These are phyloP conservation scores for Candida ascalaphidarum DNA, from an alignment of 805 yeast genomes.

Conservation along the genomic window DNA sequence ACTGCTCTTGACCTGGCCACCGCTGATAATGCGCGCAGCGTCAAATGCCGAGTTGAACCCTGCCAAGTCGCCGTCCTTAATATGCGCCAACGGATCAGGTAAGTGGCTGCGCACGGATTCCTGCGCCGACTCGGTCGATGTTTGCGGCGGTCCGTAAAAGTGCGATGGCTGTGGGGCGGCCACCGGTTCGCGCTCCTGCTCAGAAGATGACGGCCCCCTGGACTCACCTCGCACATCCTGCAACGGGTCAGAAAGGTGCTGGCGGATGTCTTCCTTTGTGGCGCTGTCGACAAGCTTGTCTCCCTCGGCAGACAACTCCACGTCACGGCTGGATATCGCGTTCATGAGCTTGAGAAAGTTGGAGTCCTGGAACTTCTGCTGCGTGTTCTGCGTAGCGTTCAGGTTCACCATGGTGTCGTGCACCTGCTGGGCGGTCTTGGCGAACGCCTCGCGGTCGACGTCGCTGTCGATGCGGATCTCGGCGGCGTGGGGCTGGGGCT, in stretches of 20 bases:
- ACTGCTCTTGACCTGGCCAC: constrained; percentile 24
- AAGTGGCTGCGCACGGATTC: constrained; percentile 13
- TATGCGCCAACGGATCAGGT: constrained; percentile 38
- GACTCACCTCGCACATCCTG: constrained; percentile 2
- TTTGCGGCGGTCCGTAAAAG: background rate
- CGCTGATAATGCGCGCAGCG: constrained; percentile 33
- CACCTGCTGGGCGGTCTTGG: constrained; percentile 30
- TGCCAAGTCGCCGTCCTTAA: constrained; percentile 28
- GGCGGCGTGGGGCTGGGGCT: constrained; percentile 1
- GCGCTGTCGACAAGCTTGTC: constrained; percentile 24
- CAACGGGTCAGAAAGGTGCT: constrained; percentile 12
- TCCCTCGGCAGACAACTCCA: constrained; percentile 26
- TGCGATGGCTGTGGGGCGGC: background rate
- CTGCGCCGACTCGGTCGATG: constrained; percentile 1
- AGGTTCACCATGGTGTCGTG: constrained; percentile 16
- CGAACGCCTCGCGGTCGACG: constrained; percentile 26
- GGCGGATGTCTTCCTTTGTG: constrained; percentile 29
- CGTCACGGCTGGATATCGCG: constrained; percentile 25
- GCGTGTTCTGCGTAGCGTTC: constrained; percentile 16
- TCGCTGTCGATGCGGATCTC: constrained; percentile 3
- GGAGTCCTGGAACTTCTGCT: constrained; percentile 24
- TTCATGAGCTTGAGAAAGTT: constrained; percentile 32
- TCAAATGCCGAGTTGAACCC: constrained; percentile 22
- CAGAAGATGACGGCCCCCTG: constrained; percentile 1
- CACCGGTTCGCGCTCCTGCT: background rate